Evolutionary conservation across 208 protist genomes (phyloP), one percentile per base, ranked within the genome.

Genomic region (Novymonas esmeraldas): DNA sequence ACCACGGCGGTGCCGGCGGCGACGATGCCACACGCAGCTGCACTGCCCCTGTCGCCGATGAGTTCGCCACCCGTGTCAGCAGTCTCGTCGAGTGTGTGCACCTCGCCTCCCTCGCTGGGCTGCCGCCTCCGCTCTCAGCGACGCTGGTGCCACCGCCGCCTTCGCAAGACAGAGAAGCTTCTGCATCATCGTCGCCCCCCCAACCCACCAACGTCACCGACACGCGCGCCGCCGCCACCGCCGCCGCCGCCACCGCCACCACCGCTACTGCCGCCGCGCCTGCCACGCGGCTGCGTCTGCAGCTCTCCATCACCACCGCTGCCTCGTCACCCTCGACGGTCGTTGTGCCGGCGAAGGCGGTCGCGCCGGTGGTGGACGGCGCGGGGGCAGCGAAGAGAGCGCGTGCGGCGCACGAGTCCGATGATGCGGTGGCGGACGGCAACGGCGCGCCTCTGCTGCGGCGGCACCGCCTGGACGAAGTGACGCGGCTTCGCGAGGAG

Each of bases 111-210:
- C 33, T 59, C 36, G 61, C 52, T 16, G 70, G 61, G 1, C 45
- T 75, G 44, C 61, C 61, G n/a, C 42, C 70, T 22, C 70, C 70
- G 20, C 46, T 75, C 16, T 54, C 61, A 10, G 28, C 70, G n/a
- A 57, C 70, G 24, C n/a, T 64, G 39, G 38, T 29, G 20, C 34
- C 59, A 6, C 10, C 28, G 24, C 20, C 36, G 29, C 18, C 38
- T 24, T 61, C 56, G 3, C 6, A 34, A 29, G 13, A 6, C 54
- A 11, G 34, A 2, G 54, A 14, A 26, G 54, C n/a, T 59, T 18
- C 26, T 29, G 20, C 54, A 44, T 11, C 9, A 18, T 36, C 5
- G 20, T 14, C 10, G 34, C 20, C 34, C 26, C 3, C 54, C 54
- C 10, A n/a, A 39, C 6, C 18, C 11, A 13, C 16, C 10, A 34